Base-by-base conservation (phyloP, 371 early-diverging fungal genomes). In the Rhizopus stolonifer region DNA sequence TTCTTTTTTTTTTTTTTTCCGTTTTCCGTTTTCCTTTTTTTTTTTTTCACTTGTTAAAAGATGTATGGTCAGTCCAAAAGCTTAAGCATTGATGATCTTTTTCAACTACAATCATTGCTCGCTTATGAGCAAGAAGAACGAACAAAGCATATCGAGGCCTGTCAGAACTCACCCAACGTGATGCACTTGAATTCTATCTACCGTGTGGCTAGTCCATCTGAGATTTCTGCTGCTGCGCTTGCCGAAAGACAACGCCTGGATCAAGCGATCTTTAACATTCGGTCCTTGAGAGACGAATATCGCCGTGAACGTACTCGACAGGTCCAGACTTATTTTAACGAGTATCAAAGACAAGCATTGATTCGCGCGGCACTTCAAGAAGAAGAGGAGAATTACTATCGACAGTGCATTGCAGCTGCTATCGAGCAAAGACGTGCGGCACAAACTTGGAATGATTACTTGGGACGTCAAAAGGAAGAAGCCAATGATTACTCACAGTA, bases 351-450 rank as follows among this genome's bases (percentile, higher is more conserved):
- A 22, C 56, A 67, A 39, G 59, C 54, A 3, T 18, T 67, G 38
- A 49, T 67, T 24, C 56, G 63, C 13, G 50, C 52, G 22, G 61
- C 46, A 0, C 31, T 48, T 11, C 40, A 46, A 17, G 59, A 64
- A 59, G 59, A 58, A 33, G 67, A 67, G 45, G 63, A 67, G 17
- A 31, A 46, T 8, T 58, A 62, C 24, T 63, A 67, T 15, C 59
- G 67, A 15, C 67, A 62, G 45, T 59, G 62, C n/a, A 58, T 62
- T 25, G 63, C 59, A 1, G 63, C 55, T 19, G 67, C 67, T 21
- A 31, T 67, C 0, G 67, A 62, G 23, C 56, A 62, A 32, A 32
- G 38, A 33, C 44, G 56, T 14, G 49, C 52, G 0, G 43, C 58
- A 22, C 11, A 23, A 0, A 23, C 56, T 2, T 55, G 52, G 56